Percentiles rank a stretch among this genome's conserved stretches.
Evolutionary conservation across 306 rosid genomes (phyloP).

Genomic region (Sechiopsis laciniata): DNA sequence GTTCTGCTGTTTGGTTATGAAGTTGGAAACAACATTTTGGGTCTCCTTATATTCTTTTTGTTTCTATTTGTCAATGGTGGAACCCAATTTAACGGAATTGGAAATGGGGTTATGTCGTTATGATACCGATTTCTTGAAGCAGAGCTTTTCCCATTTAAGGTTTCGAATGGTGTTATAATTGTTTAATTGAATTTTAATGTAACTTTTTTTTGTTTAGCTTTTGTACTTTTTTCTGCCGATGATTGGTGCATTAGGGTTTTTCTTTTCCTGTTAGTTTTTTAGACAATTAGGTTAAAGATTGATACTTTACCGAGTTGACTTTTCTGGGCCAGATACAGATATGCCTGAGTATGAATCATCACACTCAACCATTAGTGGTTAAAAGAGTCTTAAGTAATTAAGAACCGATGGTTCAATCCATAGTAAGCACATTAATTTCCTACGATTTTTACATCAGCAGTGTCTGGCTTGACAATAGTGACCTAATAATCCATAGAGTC

Average conservation of each 20-base stretch:
- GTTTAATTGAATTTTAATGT: background rate
- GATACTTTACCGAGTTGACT: background rate
- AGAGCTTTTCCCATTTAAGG: background rate
- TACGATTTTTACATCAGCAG: no score
- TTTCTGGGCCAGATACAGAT: background rate
- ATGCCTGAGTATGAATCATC: background rate
- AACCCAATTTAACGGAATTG: background rate
- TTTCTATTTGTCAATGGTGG: constrained; percentile 10
- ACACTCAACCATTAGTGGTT: background rate
- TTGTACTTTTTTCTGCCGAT: background rate
- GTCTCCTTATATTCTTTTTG: background rate
- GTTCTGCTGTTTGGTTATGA: background rate
- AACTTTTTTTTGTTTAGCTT: background rate
- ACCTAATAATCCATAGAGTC: no score
- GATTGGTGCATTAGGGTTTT: constrained; percentile 16
- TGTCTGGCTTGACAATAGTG: no score
- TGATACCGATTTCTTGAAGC: background rate
- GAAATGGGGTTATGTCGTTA: background rate
- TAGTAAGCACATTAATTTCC: no score
- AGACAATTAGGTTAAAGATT: background rate
- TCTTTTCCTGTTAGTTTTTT: background rate
- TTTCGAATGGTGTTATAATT: background rate
- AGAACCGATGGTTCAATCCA: no score
- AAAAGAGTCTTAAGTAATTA: no score
- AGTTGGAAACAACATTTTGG: background rate